phyloP scores from a whole-genome alignment of 2,329 filamentous ascomycete species.

The Claviceps monticola region DNA sequence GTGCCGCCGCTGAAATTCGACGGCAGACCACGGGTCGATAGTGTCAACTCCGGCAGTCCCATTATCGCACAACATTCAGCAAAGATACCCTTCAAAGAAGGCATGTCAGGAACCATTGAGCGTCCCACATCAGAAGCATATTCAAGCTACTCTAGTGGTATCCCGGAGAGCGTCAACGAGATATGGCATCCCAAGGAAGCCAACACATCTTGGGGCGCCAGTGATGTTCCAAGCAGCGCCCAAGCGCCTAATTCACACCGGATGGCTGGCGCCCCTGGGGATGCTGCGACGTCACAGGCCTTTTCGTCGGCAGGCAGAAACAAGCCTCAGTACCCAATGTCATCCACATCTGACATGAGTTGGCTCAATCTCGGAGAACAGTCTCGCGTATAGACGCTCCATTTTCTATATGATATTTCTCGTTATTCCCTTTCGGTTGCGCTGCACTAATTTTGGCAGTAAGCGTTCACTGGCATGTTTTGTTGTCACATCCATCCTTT shows the following conservation, averaged over 20 bases:
- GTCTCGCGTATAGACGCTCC: constrained; percentile 8
- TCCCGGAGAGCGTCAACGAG: constrained; percentile 49
- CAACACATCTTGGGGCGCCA: constrained; percentile 33
- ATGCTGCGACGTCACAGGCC: constrained; percentile 16
- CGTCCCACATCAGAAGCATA: constrained; percentile 36
- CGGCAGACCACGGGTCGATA: constrained; percentile 46
- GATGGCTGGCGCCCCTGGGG: constrained; percentile 26
- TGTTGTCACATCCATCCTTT: not conserved
- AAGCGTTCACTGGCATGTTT: not conserved
- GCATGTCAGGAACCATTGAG: constrained; percentile 48
- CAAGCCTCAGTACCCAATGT: constrained; percentile 36
- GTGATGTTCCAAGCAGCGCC: constrained; percentile 37
- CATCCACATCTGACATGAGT: constrained; percentile 54
- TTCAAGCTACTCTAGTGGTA: constrained; percentile 48
- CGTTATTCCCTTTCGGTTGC: not conserved
- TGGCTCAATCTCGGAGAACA: constrained; percentile 59
- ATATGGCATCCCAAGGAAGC: constrained; percentile 36
- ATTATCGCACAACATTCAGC: constrained; percentile 47
- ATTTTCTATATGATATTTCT: not conserved
- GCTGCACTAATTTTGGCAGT: not conserved
- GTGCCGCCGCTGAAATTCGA: constrained; percentile 57
- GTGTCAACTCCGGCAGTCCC: constrained; percentile 56
- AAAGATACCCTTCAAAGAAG: constrained; percentile 38
- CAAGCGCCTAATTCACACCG: constrained; percentile 31
- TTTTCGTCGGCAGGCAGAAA: constrained; percentile 24